Base-by-base conservation (phyloP, 1,139 yeast genomes). In the Saccharomycopsis crataegensis region DNA sequence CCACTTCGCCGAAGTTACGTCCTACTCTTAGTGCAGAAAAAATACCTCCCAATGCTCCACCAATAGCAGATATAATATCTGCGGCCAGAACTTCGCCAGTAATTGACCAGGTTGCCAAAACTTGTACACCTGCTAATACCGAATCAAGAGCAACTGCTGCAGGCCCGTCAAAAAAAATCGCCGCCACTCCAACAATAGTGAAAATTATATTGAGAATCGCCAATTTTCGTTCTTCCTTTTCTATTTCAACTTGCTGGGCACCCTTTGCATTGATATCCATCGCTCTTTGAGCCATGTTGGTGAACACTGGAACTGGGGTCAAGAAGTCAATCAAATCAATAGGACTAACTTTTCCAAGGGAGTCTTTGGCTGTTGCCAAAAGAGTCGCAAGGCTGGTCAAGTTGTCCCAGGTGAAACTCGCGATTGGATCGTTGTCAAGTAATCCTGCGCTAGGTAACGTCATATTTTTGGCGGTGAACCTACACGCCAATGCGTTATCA, bases 181-280 rank as follows among this genome's bases (percentile, higher is more conserved):
- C 17, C 8, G 43, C 48, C 22, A 54, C 45, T 8, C 57, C 57
- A 6, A 51, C 33, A 33, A 52, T 14, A 11, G 50, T 41, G 17
- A 53, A 43, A 1, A 56, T 38, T 31, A 53, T 56, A 22, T 53
- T 49, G 14, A 56, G 38, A 32, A 56, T 56, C 44, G 41, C 42
- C 46, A 53, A 17, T 12, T 53, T 36, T 17, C 48, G n/a, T 41
- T 54, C 41, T 43, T 53, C 42, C 31, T 43, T 36, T 36, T 56
- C 58, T 3, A 44, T 14, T 32, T 51, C n/a, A 3, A 22, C n/a
- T 8, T 33, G 41, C 32, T 48, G n/a, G 8, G 16, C 33, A 11
- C 57, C 57, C 17, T 51, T 16, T 11, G 17, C 41, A 34, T 52
- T 44, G 48, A 50, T 53, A 14, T 43, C 16, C 52, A 44, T 50